These are phyloP conservation scores for Asterochloris sp. DNA, from an alignment of 139 green algal species.

Conservation along the genomic window DNA sequence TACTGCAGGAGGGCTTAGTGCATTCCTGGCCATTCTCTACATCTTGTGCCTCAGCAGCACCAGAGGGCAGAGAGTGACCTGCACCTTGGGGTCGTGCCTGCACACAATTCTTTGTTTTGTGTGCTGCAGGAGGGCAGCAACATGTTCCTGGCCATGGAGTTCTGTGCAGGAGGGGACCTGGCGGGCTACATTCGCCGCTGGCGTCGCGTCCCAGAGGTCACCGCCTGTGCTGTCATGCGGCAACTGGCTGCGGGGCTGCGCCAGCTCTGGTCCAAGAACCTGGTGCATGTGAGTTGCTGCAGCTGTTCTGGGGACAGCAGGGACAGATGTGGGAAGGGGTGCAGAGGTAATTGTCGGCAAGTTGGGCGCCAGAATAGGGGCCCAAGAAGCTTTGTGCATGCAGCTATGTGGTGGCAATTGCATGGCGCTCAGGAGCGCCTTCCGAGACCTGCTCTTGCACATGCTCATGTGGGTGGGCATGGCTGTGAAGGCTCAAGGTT, in stretches of 20 bases:
- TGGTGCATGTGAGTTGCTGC: slow-evolving; percentile 77
- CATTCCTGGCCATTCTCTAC: too few relatives aligned
- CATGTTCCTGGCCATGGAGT: slow-evolving; percentile 93
- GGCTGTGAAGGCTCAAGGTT: neutral
- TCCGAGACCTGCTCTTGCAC: neutral
- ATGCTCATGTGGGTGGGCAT: neutral
- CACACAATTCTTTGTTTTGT: neutral
- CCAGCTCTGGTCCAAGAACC: slow-evolving; percentile 74
- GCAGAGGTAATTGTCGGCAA: too few relatives aligned
- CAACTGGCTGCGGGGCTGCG: slow-evolving; percentile 85
- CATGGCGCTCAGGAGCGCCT: neutral
- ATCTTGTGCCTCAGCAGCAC: too few relatives aligned
- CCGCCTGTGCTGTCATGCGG: slow-evolving; percentile 71
- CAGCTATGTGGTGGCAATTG: too few relatives aligned
- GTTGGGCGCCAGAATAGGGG: too few relatives aligned
- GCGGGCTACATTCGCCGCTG: slow-evolving; percentile 59
- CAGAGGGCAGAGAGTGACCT: too few relatives aligned
- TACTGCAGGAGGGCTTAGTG: too few relatives aligned
- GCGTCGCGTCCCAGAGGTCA: slow-evolving; percentile 50
- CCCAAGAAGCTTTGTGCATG: too few relatives aligned
- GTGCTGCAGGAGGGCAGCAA: slow-evolving; percentile 40
- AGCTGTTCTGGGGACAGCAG: too few relatives aligned
- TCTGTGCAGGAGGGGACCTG: slow-evolving; percentile 90
- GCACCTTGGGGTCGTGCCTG: too few relatives aligned
- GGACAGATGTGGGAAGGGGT: too few relatives aligned